Evolutionary conservation across 768 basidiomycete genomes (phyloP).

Genomic region (Myochromella boudieri): DNA sequence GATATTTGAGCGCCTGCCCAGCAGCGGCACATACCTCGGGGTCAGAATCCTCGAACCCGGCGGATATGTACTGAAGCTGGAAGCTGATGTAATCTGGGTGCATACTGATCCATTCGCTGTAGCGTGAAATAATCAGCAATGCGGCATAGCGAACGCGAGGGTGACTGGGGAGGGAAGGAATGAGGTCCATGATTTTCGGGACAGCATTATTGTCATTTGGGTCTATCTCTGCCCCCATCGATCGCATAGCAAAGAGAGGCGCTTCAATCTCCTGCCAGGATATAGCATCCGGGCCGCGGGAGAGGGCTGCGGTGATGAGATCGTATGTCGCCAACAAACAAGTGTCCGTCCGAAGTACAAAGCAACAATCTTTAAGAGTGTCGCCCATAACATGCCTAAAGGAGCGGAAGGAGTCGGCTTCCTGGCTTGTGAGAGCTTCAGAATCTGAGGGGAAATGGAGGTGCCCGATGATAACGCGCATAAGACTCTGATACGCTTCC

Average conservation of each 20-base stretch:
- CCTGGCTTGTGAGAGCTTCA: conserved; percentile 67
- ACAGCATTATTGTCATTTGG: conserved; percentile 77
- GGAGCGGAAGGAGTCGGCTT: conserved; percentile 89
- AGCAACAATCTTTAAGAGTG: conserved; percentile 97
- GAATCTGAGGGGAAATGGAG: conserved; percentile 87
- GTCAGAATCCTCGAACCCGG: conserved; percentile 84
- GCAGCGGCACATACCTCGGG: conserved; percentile 88
- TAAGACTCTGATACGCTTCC: conserved; percentile 81
- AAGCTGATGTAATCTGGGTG: conserved; percentile 85
- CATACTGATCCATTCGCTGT: conserved; percentile 93
- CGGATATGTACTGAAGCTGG: conserved; percentile 88
- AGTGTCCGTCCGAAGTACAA: conserved; percentile 82
- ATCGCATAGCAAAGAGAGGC: conserved; percentile 94
- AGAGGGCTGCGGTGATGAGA: conserved; percentile 72
- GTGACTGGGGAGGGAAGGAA: conserved; percentile 86
- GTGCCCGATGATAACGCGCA: conserved; percentile 85
- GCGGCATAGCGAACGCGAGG: conserved; percentile 95
- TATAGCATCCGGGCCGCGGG: conserved; percentile 51
- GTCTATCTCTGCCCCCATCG: conserved; percentile 96
- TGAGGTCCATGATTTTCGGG: conserved; percentile 95
- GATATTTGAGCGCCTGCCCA: conserved; percentile 92
- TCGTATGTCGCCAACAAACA: conserved; percentile 84
- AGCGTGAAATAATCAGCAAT: conserved; percentile 90
- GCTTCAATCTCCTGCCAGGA: conserved; percentile 98
- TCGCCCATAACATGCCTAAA: conserved; percentile 99